Percentiles rank a stretch among this genome's conserved stretches.
These are phyloP conservation scores for Ophiocordyceps camponoti-saundersi DNA, from an alignment of 2,329 filamentous ascomycete species.

Conservation along the genomic window DNA sequence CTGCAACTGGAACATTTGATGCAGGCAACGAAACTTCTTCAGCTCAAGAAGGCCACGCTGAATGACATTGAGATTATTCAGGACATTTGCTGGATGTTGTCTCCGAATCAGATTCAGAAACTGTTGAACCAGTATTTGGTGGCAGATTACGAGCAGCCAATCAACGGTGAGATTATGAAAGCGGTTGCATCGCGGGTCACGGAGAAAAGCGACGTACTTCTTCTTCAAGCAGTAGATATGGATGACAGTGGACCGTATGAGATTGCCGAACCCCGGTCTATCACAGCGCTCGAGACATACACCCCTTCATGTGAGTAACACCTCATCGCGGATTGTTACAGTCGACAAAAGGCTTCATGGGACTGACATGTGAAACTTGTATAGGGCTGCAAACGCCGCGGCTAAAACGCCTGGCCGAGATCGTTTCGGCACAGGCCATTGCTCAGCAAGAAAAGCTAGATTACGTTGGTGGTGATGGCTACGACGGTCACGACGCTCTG, in stretches of 20 bases:
- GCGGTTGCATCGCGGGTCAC: constrained; percentile 92
- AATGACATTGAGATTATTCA: constrained; percentile 99
- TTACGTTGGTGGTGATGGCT: constrained; percentile 25
- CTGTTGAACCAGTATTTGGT: constrained; percentile 96
- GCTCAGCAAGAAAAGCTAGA: constrained; percentile 83
- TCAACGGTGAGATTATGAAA: constrained; percentile 99
- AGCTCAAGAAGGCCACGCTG: constrained; percentile 95
- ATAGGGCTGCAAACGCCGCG: constrained; percentile 88
- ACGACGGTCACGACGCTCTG: constrained; percentile 32
- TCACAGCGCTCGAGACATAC: constrained; percentile 93
- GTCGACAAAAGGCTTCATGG: background rate
- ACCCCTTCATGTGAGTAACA: constrained; percentile 73
- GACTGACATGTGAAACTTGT: background rate
- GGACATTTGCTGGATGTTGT: constrained; percentile 99
- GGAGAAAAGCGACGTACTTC: constrained; percentile 92
- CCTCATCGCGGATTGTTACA: background rate
- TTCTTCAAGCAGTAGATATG: constrained; percentile 93
- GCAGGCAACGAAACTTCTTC: constrained; percentile 97
- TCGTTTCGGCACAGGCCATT: constrained; percentile 90
- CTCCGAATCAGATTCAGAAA: constrained; percentile 98
- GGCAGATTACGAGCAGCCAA: constrained; percentile 96
- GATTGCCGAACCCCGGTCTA: constrained; percentile 90
- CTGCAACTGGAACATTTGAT: constrained; percentile 95
- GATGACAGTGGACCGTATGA: constrained; percentile 97
- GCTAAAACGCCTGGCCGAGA: constrained; percentile 91